Evolutionary conservation across 345 rosid genomes (phyloP), one percentile per base, ranked within the genome.

Genomic region (Clarkia xantiana): DNA sequence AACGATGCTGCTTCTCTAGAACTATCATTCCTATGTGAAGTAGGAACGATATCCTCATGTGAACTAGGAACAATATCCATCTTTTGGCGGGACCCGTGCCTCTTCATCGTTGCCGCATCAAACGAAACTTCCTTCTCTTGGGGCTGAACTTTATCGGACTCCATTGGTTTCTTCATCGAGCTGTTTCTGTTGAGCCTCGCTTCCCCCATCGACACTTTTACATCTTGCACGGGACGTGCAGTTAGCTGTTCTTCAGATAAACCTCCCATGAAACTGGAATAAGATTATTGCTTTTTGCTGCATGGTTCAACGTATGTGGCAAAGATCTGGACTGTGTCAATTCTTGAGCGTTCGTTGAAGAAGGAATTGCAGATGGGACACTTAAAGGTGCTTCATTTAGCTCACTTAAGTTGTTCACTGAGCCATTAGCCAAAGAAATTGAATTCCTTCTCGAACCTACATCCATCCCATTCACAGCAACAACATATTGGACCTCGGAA

Each of bases 401-500:
- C n/a, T n/a, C n/a, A n/a, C n/a, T n/a, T n/a, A n/a, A n/a, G n/a
- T n/a, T n/a, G n/a, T n/a, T n/a, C n/a, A n/a, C n/a, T n/a, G 77
- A 74, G 41, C 72, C 52, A 63, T 71, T 70, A 54, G 63, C 81
- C 11, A 73, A 46, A 48, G 62, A 50, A 46, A 58, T 56, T 2
- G 76, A 75, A 66, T 60, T 68, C 71, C 56, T 76, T 47, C 79
- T 65, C 15, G 78, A 75, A 23, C 81, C 84, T 18, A 73, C 25
- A 54, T 82, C 81, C 73, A 82, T 76, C 45, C 86, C 74, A 65
- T 82, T 82, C 56, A 82, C 79, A 10, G 86, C 83, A 69, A 73
- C 76, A 42, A 82, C 70, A 51, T 62, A 82, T 49, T 76, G 79
- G 29, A 76, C 54, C 70, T 76, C 86, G 40, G 86, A 67, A 66